Evolutionary conservation across 805 yeast species (phyloP), one percentile per base, ranked within the genome.

Genomic region (Wickerhamiella brachini): DNA sequence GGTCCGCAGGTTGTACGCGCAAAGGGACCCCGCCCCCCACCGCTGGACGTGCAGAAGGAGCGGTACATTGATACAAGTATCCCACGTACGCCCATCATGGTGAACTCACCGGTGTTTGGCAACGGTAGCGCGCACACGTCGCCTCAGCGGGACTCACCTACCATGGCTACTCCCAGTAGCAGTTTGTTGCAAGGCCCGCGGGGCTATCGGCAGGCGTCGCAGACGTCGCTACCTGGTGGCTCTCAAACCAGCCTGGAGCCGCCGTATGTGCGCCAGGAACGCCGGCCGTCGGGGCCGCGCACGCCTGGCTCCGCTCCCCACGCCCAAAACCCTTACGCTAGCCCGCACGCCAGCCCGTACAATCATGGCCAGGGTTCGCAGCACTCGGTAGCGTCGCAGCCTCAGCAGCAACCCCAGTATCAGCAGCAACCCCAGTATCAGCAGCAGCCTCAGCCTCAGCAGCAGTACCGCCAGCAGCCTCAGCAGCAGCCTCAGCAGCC

Each of bases 241-340:
- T 44, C 46, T 20, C 21, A 22, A 20, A 23, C 46, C 31, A 17
- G 20, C 10, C 21, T 24, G 7, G 46, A n/a, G 34, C 34, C 31
- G 15, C 29, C 29, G 29, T 37, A 26, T 10, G 18, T 24, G 7
- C 46, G 24, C 20, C 34, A 44, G 34, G 29, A 29, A n/a, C 47
- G 47, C 8, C 39, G 39, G 21, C 47, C 47, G 24, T 44, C 47
- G 10, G 47, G 47, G 10, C 47, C 47, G 17, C 47, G 47, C 24
- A 26, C 23, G n/a, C 47, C 38, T 15, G 21, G 12, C 20, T 17
- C 21, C 20, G 21, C 21, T 6, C 20, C 20, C 6, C n/a, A 21
- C 15, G 13, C 24, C 24, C 44, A 41, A n/a, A 18, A 15, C 20
- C 20, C 44, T 18, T 17, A 41, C 24, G 15, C 9, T 20, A 18